A percentile compares a stretch with the other conserved stretches of the same genome.
Evolutionary conservation across 352 stramenopile genomes (phyloP).

Genomic region (Phytophthora boehmeriae): DNA sequence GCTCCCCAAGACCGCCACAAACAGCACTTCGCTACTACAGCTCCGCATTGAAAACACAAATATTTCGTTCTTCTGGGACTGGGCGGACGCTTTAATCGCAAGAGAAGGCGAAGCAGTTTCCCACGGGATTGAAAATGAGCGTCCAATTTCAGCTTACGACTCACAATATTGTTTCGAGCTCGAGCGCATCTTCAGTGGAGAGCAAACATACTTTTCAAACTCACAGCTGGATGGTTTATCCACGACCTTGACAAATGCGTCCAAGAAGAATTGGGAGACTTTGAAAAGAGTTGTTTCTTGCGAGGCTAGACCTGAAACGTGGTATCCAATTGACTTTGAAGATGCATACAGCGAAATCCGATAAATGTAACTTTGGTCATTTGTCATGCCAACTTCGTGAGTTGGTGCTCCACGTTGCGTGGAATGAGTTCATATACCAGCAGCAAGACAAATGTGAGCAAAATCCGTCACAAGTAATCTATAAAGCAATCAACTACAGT

Average conservation of each 20-base stretch:
- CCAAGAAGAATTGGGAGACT: conserved; percentile 1
- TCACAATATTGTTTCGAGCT: conserved; percentile 15
- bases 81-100: conserved; percentile 11
- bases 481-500: too few relatives aligned
- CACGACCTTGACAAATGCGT: neutral
- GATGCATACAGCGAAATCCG: neutral
- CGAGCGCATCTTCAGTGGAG: conserved; percentile 1
- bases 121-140: neutral
- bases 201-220: neutral
- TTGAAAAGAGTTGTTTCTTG: conserved; percentile 1
- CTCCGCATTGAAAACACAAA: conserved; percentile 20
- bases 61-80: conserved; percentile 23
- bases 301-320: neutral
- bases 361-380: too few relatives aligned
- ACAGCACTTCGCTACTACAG: conserved; percentile 4
- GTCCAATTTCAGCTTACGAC: conserved; percentile 8
- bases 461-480: too few relatives aligned
- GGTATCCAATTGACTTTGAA: conserved; percentile 6
- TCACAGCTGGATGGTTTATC: conserved; percentile 1
- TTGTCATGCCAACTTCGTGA: too few relatives aligned
- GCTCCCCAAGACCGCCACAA: conserved; percentile 5
- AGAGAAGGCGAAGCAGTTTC: neutral
- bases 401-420: too few relatives aligned
- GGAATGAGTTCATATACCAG: too few relatives aligned
- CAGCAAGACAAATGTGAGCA: too few relatives aligned